These are phyloP conservation scores for Marchantia paleacea DNA, from an alignment of 225 moss, liverwort and hornwort genomes.

Conservation along the genomic window DNA sequence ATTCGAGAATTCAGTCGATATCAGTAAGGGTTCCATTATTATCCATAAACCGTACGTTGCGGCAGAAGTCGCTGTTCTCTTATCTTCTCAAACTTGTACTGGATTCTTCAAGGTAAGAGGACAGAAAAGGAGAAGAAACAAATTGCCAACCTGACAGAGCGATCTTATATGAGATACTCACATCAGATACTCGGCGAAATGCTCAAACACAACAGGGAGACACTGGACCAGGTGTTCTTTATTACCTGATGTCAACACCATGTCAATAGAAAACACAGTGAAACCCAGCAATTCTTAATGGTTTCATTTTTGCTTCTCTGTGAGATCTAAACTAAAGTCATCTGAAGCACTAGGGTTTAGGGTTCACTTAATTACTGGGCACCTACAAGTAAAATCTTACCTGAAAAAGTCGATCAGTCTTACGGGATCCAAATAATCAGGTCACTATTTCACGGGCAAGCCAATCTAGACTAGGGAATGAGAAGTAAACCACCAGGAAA, in stretches of 20 bases:
- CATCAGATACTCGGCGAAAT: not conserved
- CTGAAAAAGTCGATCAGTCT: not conserved
- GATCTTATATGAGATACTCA: not conserved
- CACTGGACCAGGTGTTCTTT: not conserved
- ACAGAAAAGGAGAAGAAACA: no score
- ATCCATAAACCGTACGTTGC: no score
- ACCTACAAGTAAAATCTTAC: not conserved
- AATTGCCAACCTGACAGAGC: no score
- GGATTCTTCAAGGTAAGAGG: no score
- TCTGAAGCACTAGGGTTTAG: not conserved
- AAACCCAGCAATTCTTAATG: not conserved
- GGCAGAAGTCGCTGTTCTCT: no score
- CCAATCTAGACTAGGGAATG: constrained; percentile 91
- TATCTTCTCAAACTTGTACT: no score
- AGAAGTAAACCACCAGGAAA: constrained; percentile 80
- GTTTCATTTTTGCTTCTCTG: not conserved
- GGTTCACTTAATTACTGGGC: not conserved
- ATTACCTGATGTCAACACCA: not conserved
- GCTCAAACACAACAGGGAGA: not conserved
- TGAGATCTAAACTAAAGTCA: not conserved
- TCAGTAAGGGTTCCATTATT: no score
- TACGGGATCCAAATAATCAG: not conserved
- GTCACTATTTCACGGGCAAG: constrained; percentile 48
- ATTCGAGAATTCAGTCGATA: no score
- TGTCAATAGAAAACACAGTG: not conserved